Conservation (phyloP, 495 filamentous ascomycete species). For the Aspergillus baeticus region DNA sequence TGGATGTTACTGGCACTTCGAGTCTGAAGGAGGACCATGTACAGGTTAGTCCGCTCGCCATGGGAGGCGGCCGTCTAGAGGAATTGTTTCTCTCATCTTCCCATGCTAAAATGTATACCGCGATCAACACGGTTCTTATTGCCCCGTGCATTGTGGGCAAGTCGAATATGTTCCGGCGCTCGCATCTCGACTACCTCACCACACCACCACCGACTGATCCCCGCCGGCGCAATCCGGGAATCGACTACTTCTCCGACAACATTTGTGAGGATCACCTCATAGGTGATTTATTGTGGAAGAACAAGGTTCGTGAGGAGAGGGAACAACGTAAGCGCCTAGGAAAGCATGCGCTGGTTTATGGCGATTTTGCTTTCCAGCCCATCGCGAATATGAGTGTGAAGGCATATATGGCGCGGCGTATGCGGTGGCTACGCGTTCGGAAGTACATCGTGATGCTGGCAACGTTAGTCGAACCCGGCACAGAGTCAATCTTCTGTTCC, state of each 20-base stretch:
- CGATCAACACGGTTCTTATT: slow-evolving; percentile 89
- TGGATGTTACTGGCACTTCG: slow-evolving; percentile 59
- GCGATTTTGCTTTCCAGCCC: slow-evolving; percentile 87
- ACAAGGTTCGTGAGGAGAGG: slow-evolving; percentile 43
- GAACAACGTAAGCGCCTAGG: slow-evolving; percentile 49
- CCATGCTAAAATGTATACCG: slow-evolving; percentile 97
- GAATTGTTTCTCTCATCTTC: slow-evolving; percentile 92
- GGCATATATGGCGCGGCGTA: slow-evolving; percentile 78
- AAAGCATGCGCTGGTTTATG: slow-evolving; percentile 81
- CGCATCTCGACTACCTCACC: slow-evolving; percentile 84
- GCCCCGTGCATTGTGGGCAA: slow-evolving; percentile 96
- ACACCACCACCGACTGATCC: slow-evolving; percentile 34
- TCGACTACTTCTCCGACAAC: slow-evolving; percentile 91
- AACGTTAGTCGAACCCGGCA: slow-evolving; percentile 91
- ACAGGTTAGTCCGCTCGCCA: slow-evolving; percentile 29
- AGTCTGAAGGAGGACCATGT: slow-evolving; percentile 33
- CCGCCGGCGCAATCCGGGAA: slow-evolving; percentile 54
- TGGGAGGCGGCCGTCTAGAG: slow-evolving; percentile 80
- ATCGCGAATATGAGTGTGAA: slow-evolving; percentile 75
- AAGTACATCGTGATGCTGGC: slow-evolving; percentile 92
- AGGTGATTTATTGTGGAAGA: slow-evolving; percentile 84
- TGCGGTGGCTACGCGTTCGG: slow-evolving; percentile 88
- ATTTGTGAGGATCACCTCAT: slow-evolving; percentile 99
- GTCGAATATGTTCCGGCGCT: slow-evolving; percentile 95
- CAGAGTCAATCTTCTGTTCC: slow-evolving; percentile 83